phyloP scores from a whole-genome alignment of 345 rosid species.

The Hibiscus trionum region DNA sequence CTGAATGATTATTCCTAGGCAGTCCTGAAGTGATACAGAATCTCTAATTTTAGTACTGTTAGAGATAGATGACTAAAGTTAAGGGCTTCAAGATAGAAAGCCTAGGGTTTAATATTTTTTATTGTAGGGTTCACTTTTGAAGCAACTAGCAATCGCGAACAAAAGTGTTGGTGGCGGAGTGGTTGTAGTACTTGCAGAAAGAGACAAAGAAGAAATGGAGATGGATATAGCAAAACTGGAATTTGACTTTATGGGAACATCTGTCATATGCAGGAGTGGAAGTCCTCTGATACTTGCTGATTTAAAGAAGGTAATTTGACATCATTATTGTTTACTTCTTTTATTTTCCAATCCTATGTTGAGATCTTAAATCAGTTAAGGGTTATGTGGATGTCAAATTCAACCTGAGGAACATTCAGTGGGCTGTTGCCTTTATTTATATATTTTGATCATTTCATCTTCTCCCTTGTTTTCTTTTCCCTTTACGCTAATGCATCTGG shows the following conservation, averaged over 20 bases:
- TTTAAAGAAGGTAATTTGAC: conserved; percentile 58
- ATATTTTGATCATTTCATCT: neutral
- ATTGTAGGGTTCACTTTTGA: conserved; percentile 46
- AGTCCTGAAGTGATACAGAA: neutral
- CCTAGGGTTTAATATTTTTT: neutral
- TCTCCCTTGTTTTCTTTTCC: neutral
- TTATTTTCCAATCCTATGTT: neutral
- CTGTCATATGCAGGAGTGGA: conserved; percentile 90
- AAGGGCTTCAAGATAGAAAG: neutral
- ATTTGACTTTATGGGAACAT: conserved; percentile 88
- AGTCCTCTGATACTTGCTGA: conserved; percentile 85
- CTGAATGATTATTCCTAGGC: neutral
- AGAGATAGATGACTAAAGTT: neutral
- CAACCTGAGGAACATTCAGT: too few relatives aligned
- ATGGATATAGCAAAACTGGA: conserved; percentile 75
- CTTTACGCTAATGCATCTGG: neutral
- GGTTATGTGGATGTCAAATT: too few relatives aligned
- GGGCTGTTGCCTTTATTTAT: neutral
- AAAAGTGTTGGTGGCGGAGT: conserved; percentile 87
- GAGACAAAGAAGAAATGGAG: conserved; percentile 97
- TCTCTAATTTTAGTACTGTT: neutral
- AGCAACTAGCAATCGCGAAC: conserved; percentile 88
- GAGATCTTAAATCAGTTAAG: neutral
- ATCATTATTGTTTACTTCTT: neutral
- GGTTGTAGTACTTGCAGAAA: conserved; percentile 78